A percentile compares a stretch with the other conserved stretches of the same genome.
Evolutionary conservation across 257 asterid genomes (phyloP).

Genomic region (Penstemon newberryi): DNA sequence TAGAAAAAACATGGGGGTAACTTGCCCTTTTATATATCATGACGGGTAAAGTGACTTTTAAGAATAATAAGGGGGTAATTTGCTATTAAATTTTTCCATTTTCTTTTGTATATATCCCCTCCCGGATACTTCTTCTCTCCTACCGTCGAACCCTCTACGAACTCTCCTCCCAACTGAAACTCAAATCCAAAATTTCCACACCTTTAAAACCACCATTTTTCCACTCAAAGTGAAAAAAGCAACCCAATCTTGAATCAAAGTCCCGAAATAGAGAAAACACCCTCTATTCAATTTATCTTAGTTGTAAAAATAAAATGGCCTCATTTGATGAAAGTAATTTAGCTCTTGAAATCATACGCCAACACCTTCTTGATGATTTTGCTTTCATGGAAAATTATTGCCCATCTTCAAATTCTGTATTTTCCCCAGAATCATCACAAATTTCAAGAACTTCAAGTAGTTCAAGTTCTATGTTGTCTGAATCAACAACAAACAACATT

Average conservation of each 20-base stretch:
- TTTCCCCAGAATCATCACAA: conserved; percentile 28
- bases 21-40: too few species aligned
- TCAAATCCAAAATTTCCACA: neutral
- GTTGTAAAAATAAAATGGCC: conserved; percentile 34
- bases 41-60: too few species aligned
- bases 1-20: too few species aligned
- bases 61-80: too few species aligned
- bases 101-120: neutral
- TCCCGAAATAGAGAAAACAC: neutral
- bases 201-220: conserved; percentile 43
- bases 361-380: conserved; percentile 67
- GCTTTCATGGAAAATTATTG: conserved; percentile 49
- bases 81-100: too few species aligned
- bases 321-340: conserved; percentile 46
- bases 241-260: neutral
- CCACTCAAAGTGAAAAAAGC: conserved; percentile 39
- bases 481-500: conserved; percentile 10
- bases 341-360: conserved; percentile 71
- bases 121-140: conserved; percentile 40
- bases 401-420: neutral
- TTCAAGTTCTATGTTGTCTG: conserved; percentile 33
- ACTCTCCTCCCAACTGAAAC: conserved; percentile 14
- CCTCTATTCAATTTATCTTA: neutral
- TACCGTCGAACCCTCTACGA: conserved; percentile 40
- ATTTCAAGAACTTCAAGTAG: conserved; percentile 48